phyloP scores from a whole-genome alignment of 164 flowering plant species.

The Liriodendron chinense region DNA sequence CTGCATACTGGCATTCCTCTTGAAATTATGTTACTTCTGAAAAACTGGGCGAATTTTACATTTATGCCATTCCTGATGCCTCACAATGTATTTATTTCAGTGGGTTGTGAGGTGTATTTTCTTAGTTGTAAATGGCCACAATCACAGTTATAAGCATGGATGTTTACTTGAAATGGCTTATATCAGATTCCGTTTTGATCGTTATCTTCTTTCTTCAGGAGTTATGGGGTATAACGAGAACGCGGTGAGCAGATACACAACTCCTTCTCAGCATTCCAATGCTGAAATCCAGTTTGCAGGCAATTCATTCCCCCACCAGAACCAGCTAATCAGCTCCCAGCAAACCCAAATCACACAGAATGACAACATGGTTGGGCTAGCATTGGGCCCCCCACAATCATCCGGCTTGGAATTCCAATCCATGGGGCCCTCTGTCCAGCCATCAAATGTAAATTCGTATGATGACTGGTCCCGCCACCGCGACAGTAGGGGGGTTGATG shows the following conservation, averaged over 20 bases:
- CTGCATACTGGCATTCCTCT: no score
- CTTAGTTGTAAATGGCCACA: neutral
- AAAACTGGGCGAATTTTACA: no score
- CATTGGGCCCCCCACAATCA: conserved; percentile 59
- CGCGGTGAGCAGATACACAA: conserved; percentile 29
- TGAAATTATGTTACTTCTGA: no score
- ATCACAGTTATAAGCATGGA: neutral
- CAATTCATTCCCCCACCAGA: conserved; percentile 33
- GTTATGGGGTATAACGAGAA: conserved; percentile 40
- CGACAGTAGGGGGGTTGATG: conserved; percentile 55
- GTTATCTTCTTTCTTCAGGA: conserved; percentile 13
- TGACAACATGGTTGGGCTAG: conserved; percentile 33
- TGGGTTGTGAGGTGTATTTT: no score
- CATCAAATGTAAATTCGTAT: conserved; percentile 45
- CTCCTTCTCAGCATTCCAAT: conserved; percentile 29
- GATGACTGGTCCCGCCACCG: conserved; percentile 55
- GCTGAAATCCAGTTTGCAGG: conserved; percentile 44
- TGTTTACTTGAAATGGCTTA: neutral
- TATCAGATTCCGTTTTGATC: neutral
- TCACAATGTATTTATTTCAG: no score
- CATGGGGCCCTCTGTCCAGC: conserved; percentile 40
- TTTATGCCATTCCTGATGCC: no score
- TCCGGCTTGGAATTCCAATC: conserved; percentile 42
- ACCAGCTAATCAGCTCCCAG: conserved; percentile 39
- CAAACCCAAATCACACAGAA: conserved; percentile 41